These are phyloP conservation scores for Agapanthus africanus DNA, from an alignment of 106 monocot genomes.

Conservation along the genomic window DNA sequence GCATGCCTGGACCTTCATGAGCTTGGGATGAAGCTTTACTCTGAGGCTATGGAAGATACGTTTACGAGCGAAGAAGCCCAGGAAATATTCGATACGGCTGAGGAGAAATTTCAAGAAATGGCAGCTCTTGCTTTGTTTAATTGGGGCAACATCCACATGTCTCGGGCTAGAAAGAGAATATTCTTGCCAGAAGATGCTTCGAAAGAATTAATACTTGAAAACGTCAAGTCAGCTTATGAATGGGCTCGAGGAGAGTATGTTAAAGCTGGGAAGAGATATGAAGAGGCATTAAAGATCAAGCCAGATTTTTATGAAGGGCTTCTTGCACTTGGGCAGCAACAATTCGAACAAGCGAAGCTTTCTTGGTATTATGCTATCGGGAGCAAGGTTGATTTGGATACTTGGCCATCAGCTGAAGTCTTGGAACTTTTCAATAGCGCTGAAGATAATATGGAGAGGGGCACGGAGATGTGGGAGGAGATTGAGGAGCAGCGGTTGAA, in stretches of 20 bases:
- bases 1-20: constrained; percentile 71
- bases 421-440: constrained; percentile 63
- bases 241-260: constrained; percentile 66
- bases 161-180: constrained; percentile 68
- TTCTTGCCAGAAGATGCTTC: constrained; percentile 44
- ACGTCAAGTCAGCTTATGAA: constrained; percentile 56
- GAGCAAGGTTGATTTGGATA: constrained; percentile 42
- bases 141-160: constrained; percentile 96
- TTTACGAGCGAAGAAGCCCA: constrained; percentile 83
- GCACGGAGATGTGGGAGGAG: constrained; percentile 74
- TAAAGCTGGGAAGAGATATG: constrained; percentile 69
- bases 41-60: constrained; percentile 87
- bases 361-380: constrained; percentile 68
- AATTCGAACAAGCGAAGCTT: constrained; percentile 86
- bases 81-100: constrained; percentile 55
- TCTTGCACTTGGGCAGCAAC: constrained; percentile 70
- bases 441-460: constrained; percentile 84
- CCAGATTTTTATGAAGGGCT: constrained; percentile 82
- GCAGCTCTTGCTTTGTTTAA: constrained; percentile 88
- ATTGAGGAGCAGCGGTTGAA: constrained; percentile 52
- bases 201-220: constrained; percentile 34
- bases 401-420: constrained; percentile 44
- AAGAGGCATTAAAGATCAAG: constrained; percentile 69
- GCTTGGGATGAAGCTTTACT: constrained; percentile 81
- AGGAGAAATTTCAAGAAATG: constrained; percentile 88